phyloP scores from a whole-genome alignment of 139 green algal species.

The Micromonas pusilla region DNA sequence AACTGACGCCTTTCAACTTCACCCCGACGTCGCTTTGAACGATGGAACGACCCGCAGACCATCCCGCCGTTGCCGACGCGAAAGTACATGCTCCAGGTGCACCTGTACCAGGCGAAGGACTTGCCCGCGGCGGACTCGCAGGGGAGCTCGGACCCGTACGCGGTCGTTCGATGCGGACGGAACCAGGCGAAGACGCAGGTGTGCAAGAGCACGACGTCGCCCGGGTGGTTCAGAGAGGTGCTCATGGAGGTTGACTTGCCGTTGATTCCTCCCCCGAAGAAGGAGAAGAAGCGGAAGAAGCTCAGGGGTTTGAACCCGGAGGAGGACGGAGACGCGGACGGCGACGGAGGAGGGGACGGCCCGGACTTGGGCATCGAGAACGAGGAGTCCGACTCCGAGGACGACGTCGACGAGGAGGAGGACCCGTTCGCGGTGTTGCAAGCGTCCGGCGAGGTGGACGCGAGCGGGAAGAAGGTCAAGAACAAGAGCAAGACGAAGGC shows the following conservation, averaged over 20 bases:
- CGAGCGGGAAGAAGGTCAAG: background rate
- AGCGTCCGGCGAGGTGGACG: background rate
- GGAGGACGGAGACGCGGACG: background rate
- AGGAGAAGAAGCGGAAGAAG: background rate
- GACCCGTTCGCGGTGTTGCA: background rate
- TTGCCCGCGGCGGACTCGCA: constrained; percentile 4
- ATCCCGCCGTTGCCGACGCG: background rate
- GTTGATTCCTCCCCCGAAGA: background rate
- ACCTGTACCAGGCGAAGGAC: constrained; percentile 9
- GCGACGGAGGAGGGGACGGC: no score
- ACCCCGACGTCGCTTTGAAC: no score
- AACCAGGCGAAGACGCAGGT: background rate
- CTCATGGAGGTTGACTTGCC: constrained; percentile 18
- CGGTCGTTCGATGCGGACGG: constrained; percentile 2
- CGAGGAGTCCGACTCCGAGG: background rate
- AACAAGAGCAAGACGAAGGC: no score
- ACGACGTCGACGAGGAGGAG: background rate
- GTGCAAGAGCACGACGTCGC: background rate
- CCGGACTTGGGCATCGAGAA: background rate
- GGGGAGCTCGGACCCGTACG: background rate
- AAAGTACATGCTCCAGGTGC: constrained; percentile 12
- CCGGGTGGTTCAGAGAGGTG: constrained; percentile 12
- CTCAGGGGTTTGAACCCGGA: background rate
- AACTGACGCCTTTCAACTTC: no score
- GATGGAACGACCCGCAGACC: background rate